phyloP scores from a whole-genome alignment of 129 eudicot species.

The Daucus carota region DH1_v3.0 NC_030386.2:28292001-28292500 shows the following conservation, averaged over 20 bases:
- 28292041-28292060: too few relatives aligned
- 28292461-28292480: neutral
- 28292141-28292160: constrained; percentile 6
- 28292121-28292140: constrained; percentile 3
- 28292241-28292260: constrained; percentile 6
- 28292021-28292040: too few relatives aligned
- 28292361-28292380: too few relatives aligned
- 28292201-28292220: constrained; percentile 7
- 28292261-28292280: constrained; percentile 7
- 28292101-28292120: neutral
- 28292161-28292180: constrained; percentile 2
- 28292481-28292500: constrained; percentile 3
- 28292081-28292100: neutral
- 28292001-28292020: too few relatives aligned
- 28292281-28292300: constrained; percentile 4
- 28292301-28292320: neutral
- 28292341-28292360: too few relatives aligned
- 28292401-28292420: neutral
- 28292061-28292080: neutral
- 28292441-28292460: constrained; percentile 2
- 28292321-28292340: too few relatives aligned
- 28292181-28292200: constrained; percentile 3
- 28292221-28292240: constrained; percentile 8
- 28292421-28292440: constrained; percentile 7
- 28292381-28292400: too few relatives aligned